Percentiles rank a stretch among this genome's conserved stretches.
Evolutionary conservation across 305 asterid species (phyloP).

Genomic region (Fraxinus ornus): DNA sequence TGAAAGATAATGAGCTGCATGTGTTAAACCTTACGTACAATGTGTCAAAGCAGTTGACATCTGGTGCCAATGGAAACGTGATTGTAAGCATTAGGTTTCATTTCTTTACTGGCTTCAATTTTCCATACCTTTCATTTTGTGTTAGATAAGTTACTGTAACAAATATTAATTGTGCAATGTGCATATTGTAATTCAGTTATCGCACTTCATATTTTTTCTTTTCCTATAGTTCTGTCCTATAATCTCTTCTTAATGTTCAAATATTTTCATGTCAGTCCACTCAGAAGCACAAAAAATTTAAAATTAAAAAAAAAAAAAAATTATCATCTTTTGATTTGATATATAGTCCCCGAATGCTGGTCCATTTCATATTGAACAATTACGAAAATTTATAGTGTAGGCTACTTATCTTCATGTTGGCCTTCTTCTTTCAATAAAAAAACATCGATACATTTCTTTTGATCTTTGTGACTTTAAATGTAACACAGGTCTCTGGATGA

Average conservation of each 20-base stretch:
- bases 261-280: not conserved
- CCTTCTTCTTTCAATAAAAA: not conserved
- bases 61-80: conserved; percentile 56
- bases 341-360: not conserved
- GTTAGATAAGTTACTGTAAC: not conserved
- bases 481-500: not conserved
- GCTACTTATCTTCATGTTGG: not conserved
- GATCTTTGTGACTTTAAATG: not conserved
- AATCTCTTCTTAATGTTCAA: conserved; percentile 1
- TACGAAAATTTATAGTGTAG: not conserved
- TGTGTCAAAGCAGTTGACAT: conserved; percentile 64
- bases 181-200: not conserved
- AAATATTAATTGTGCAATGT: not conserved
- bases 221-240: not conserved
- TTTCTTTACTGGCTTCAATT: conserved; percentile 10
- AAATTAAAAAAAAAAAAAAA: not conserved
- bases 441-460: not conserved
- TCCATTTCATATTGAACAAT: not conserved
- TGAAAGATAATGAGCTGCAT: conserved; percentile 70
- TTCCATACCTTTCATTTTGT: not conserved
- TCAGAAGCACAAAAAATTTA: not conserved
- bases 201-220: not conserved
- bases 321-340: not conserved
- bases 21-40: conserved; percentile 52
- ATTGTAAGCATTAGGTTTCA: conserved; percentile 49